Percentiles rank a stretch among this genome's conserved stretches.
These are phyloP conservation scores for Claviceps sp. DNA, from an alignment of 2,329 filamentous ascomycete species.

Conservation along the genomic window DNA sequence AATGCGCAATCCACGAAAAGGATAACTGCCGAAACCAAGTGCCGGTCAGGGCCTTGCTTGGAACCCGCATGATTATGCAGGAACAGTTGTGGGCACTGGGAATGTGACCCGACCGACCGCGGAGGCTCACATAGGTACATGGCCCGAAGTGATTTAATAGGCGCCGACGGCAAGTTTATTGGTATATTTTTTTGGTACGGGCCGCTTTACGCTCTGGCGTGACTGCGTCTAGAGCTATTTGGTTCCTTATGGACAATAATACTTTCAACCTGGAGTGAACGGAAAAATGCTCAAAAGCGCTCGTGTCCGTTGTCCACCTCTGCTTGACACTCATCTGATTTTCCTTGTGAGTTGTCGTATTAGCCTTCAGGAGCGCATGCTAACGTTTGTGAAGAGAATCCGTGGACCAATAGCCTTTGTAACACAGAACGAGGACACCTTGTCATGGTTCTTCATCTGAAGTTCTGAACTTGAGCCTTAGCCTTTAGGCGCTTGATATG, in stretches of 20 bases:
- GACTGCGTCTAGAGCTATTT: not conserved
- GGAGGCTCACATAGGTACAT: conserved; percentile 18
- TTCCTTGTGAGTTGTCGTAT: not conserved
- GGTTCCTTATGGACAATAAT: not conserved
- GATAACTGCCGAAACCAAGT: conserved; percentile 17
- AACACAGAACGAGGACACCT: not conserved
- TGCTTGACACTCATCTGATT: not conserved
- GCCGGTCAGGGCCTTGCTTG: conserved; percentile 13
- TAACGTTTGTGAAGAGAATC: not conserved
- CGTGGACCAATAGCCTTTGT: not conserved
- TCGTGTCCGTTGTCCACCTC: not conserved
- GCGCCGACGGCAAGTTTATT: conserved; percentile 18
- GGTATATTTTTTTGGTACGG: too few relatives aligned
- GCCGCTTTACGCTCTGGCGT: not conserved
- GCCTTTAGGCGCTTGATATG: not conserved
- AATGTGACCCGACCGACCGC: conserved; percentile 12
- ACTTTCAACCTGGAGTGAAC: not conserved
- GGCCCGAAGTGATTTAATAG: conserved; percentile 18
- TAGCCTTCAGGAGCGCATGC: not conserved
- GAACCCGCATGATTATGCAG: conserved; percentile 12
- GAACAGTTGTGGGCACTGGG: conserved; percentile 7
- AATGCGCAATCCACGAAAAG: conserved; percentile 12
- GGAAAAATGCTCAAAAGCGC: not conserved
- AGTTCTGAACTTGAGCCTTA: not conserved
- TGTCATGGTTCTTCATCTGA: not conserved